A percentile compares a stretch with the other conserved stretches of the same genome.
Conservation (phyloP, 2,329 filamentous ascomycete species). For the Aquanectria penicillioides region DNA sequence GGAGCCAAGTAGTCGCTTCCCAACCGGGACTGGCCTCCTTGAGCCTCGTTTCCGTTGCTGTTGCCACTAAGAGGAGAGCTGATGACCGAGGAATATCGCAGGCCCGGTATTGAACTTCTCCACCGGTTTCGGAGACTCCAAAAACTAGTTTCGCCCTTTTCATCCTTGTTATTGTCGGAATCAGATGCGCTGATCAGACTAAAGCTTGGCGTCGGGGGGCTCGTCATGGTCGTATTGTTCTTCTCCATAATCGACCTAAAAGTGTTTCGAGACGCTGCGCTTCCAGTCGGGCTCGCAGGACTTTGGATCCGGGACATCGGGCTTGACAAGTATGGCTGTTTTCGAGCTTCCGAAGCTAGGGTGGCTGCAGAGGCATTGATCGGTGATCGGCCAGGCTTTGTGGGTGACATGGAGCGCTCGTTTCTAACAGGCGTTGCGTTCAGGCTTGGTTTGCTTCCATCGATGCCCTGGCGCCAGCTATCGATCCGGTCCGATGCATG, state of each 20-base stretch:
- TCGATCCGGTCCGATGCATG: slow-evolving; percentile 78
- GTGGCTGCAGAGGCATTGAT: slow-evolving; percentile 50
- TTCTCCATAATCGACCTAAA: slow-evolving; percentile 32
- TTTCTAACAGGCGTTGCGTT: slow-evolving; percentile 55
- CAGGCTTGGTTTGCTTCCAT: slow-evolving; percentile 52
- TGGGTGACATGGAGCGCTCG: slow-evolving; percentile 67
- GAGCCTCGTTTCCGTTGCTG: slow-evolving; percentile 21
- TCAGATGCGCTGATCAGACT: slow-evolving; percentile 53
- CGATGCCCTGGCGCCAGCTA: slow-evolving; percentile 81
- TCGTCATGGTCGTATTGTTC: slow-evolving; percentile 38
- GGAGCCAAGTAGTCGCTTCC: slow-evolving; percentile 40
- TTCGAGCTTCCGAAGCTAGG: slow-evolving; percentile 58
- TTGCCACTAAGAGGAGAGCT: slow-evolving; percentile 33
- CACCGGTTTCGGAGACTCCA: slow-evolving; percentile 69
- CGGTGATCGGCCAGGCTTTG: slow-evolving; percentile 52
- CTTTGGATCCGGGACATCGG: slow-evolving; percentile 32
- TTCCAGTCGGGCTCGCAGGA: slow-evolving; percentile 53
- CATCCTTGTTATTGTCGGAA: slow-evolving; percentile 48
- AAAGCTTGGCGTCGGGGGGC: slow-evolving; percentile 66
- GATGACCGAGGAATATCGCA: slow-evolving; percentile 43
- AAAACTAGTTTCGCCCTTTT: slow-evolving; percentile 58
- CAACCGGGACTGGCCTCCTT: slow-evolving; percentile 49
- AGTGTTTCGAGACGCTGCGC: slow-evolving; percentile 40
- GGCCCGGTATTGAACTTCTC: slow-evolving; percentile 49
- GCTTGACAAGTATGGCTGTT: slow-evolving; percentile 52